These are phyloP conservation scores for Sugiyamaella sp. DNA, from an alignment of 1,139 yeast species.

Conservation along the genomic window DNA sequence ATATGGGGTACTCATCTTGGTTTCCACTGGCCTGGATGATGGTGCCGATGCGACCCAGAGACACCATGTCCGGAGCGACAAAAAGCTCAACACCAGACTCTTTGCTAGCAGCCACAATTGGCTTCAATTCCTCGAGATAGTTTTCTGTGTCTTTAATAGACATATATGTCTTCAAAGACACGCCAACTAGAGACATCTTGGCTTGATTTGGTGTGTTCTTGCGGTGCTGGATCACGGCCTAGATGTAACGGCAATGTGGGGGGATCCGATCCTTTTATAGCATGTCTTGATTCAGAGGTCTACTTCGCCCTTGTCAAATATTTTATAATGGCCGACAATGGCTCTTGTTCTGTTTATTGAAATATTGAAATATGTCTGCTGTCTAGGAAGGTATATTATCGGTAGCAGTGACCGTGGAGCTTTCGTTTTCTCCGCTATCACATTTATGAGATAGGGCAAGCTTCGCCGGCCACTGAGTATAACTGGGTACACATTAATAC, in stretches of 20 bases:
- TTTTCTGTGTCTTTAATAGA: conserved; percentile 25
- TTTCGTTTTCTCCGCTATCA: no score
- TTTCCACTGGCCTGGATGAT: not conserved
- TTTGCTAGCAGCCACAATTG: conserved; percentile 21
- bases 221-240: not conserved
- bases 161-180: conserved; percentile 34
- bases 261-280: not conserved
- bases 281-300: no score
- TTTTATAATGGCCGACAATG: no score
- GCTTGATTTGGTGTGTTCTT: not conserved
- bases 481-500: no score
- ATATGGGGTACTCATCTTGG: not conserved
- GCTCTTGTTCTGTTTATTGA: no score
- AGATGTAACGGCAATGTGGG: conserved; percentile 6
- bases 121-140: conserved; percentile 22
- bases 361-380: no score
- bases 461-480: no score
- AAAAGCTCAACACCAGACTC: conserved; percentile 30
- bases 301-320: no score
- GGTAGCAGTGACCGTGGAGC: no score
- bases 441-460: no score
- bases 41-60: conserved; percentile 25
- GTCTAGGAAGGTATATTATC: no score
- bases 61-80: conserved; percentile 35
- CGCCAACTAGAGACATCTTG: conserved; percentile 26